Base-by-base conservation (phyloP, 139 green algal genomes). In the Chlorella sp. region DNA sequence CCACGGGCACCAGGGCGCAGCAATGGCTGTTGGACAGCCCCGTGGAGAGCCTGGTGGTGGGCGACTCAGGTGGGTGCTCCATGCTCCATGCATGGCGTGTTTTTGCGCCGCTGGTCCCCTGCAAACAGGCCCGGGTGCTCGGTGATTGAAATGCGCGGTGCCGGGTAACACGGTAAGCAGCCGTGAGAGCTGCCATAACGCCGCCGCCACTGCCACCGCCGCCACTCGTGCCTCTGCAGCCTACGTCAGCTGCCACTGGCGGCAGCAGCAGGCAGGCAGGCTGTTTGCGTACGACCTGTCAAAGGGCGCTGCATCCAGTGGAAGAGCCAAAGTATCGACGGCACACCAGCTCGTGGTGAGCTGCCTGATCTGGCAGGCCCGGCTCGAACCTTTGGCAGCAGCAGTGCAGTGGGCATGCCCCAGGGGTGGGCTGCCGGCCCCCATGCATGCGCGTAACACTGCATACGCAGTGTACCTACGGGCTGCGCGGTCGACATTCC, bases 231-330 rank as follows among this genome's bases (percentile, higher is more conserved):
- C 40, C 36, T 7, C 30, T 30, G 42, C 79, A 85, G 79, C 79
- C 53, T 85, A 69, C 30, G 32, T 68, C 12, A 85, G 79, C 42
- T 68, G 42, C 48, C 79, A 85, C 42, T 85, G 79, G 79, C 42
- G 79, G 30, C 79, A 68, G 79, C 79, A 37, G 79, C 79, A 85
- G 48, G 79, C 79, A 3, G 79, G 79, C 28, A 32, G 79, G 2
- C 42, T 85, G 28, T 85, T 85, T 85, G 79, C 79, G 11, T 85
- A 69, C 32, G 48, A 85, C 79, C 79, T 85, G 32, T 42, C 42
- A 11, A 40, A 22, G 28, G 15, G 42, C 12, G 53, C 79, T 2
- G 79, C 79, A 30, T 26, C 79, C 14, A 40, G 79, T 42, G 79
- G 79, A 19, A 48, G 79, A 24, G 79, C 42, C 28, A 85, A 85